Conservation (phyloP, 2,329 filamentous ascomycete species). For the Pseudopyricularia javanii region DNA sequence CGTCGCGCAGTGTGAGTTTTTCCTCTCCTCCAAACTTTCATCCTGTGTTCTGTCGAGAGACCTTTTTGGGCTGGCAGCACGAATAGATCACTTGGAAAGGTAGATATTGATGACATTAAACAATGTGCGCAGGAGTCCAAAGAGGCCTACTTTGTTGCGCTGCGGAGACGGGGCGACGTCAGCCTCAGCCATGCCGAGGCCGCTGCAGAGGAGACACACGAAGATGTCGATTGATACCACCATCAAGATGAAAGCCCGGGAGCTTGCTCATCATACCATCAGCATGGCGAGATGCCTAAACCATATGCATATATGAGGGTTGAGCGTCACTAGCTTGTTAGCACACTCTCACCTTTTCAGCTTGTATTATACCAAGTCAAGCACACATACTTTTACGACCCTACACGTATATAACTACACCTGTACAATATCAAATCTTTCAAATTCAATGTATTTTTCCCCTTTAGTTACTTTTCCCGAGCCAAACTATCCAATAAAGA, state of each 20-base stretch:
- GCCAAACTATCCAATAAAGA: too few species aligned
- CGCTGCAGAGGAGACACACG: background rate
- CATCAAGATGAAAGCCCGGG: background rate
- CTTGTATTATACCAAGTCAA: too few species aligned
- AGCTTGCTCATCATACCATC: background rate
- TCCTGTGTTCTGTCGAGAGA: background rate
- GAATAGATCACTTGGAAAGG: too few species aligned
- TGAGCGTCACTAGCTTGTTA: too few species aligned
- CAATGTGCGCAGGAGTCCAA: constrained; percentile 52
- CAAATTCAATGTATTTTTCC: too few species aligned
- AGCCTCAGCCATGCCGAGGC: constrained; percentile 10
- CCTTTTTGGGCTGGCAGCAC: background rate
- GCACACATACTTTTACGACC: too few species aligned
- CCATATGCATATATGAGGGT: too few species aligned
- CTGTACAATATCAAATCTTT: too few species aligned
- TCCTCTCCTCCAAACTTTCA: background rate
- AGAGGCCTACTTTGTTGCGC: constrained; percentile 76
- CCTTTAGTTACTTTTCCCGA: too few species aligned
- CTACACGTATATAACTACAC: too few species aligned
- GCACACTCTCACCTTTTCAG: too few species aligned
- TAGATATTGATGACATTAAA: background rate
- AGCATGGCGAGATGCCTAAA: too few species aligned
- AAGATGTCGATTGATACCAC: background rate
- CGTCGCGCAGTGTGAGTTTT: constrained; percentile 65
- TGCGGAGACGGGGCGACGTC: constrained; percentile 48